Percentiles rank a stretch among this genome's conserved stretches.
These are phyloP conservation scores for Sphaerostilbella broomeana DNA, from an alignment of 2,329 filamentous ascomycete genomes.

Conservation along the genomic window DNA sequence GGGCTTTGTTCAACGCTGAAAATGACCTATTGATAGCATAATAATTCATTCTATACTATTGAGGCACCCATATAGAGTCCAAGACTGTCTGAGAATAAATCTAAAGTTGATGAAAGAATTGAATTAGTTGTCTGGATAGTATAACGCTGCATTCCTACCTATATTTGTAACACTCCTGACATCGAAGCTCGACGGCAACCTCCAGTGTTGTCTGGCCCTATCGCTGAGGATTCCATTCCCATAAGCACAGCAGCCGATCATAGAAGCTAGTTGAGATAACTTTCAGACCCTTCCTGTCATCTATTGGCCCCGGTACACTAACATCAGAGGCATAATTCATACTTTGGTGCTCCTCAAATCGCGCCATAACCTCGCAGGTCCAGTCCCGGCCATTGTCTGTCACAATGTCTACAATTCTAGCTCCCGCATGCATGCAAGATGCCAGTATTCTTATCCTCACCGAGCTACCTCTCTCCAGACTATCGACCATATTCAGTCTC, in stretches of 20 bases:
- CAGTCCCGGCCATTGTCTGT: conserved; percentile 39
- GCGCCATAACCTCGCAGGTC: conserved; percentile 57
- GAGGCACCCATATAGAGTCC: too few species aligned
- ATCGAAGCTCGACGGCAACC: too few species aligned
- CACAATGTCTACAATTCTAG: conserved; percentile 52
- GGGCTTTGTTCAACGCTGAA: too few species aligned
- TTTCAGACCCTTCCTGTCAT: conserved; percentile 25
- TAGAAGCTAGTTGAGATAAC: conserved; percentile 73
- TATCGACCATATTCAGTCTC: conserved; percentile 61
- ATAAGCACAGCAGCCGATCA: conserved; percentile 63
- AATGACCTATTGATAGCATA: too few species aligned
- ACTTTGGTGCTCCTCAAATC: conserved; percentile 79
- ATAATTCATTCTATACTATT: too few species aligned
- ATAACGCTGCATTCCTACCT: not conserved
- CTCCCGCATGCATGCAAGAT: conserved; percentile 91
- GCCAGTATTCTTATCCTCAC: conserved; percentile 54
- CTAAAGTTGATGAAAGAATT: too few species aligned
- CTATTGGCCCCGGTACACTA: conserved; percentile 30
- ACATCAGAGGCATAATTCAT: conserved; percentile 92
- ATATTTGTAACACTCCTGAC: too few species aligned
- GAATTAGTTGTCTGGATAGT: too few species aligned
- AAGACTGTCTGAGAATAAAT: too few species aligned
- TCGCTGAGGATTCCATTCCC: conserved; percentile 35
- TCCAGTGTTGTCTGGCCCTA: conserved; percentile 2
- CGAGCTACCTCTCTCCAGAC: conserved; percentile 19